Conservation (phyloP, 2,329 filamentous ascomycete species). For the Talaromyces islandicus region DNA sequence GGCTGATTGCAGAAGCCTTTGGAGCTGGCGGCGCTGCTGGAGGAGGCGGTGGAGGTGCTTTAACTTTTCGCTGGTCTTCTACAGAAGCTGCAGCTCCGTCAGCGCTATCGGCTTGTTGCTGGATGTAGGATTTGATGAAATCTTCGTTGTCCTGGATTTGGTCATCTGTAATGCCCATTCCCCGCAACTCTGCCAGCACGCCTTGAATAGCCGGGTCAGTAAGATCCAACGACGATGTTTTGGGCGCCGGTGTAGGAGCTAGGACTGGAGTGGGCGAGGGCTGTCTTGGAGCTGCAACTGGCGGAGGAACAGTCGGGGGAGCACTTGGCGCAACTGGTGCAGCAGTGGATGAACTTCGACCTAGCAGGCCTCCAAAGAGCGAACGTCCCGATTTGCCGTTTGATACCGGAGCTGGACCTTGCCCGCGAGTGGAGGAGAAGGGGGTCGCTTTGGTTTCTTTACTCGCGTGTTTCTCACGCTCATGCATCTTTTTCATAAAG, state of each 20-base stretch:
- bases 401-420: conserved; percentile 37
- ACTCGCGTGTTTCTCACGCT: conserved; percentile 90
- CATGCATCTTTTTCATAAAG: conserved; percentile 96
- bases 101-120: conserved; percentile 51
- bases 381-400: conserved; percentile 47
- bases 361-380: conserved; percentile 44
- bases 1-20: conserved; percentile 45
- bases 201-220: conserved; percentile 58
- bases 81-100: conserved; percentile 34
- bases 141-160: conserved; percentile 62
- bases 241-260: conserved; percentile 24
- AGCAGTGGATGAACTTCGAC: conserved; percentile 14
- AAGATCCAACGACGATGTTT: conserved; percentile 50
- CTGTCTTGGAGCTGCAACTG: conserved; percentile 22
- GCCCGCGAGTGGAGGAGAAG: conserved; percentile 53
- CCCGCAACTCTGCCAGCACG: conserved; percentile 54
- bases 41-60: conserved; percentile 57
- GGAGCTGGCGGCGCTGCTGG: conserved; percentile 44
- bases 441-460: conserved; percentile 76
- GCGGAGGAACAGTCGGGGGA: conserved; percentile 20
- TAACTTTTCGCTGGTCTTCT: conserved; percentile 43
- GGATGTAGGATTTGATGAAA: conserved; percentile 63
- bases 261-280: conserved; percentile 15
- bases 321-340: conserved; percentile 23
- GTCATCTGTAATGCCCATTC: conserved; percentile 63